A percentile compares a stretch with the other conserved stretches of the same genome.
Evolutionary conservation across 352 stramenopile genomes (phyloP).

Genomic region (Vaucheria bursata): DNA sequence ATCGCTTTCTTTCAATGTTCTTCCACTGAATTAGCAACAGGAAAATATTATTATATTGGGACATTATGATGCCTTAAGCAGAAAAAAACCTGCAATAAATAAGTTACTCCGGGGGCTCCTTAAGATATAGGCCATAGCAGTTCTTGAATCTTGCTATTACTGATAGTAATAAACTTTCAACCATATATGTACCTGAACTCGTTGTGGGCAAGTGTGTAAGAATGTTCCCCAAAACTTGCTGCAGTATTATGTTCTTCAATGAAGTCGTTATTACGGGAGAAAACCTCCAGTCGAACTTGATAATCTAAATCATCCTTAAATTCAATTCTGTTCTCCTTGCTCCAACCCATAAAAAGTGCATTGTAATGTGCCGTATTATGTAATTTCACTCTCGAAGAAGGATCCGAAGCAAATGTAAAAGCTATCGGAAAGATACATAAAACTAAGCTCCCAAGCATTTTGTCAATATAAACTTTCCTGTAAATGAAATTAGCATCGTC

Average conservation of each 20-base stretch:
- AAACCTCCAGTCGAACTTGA: conserved; percentile 14
- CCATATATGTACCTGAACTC: conserved; percentile 8
- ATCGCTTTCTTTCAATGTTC: too few species aligned
- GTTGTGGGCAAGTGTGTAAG: conserved; percentile 36
- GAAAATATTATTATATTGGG: not conserved
- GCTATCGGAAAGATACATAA: too few species aligned
- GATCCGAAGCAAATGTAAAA: too few species aligned
- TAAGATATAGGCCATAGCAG: not conserved
- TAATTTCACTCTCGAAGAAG: too few species aligned
- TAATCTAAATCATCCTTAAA: conserved; percentile 35
- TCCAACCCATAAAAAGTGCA: conserved; percentile 14
- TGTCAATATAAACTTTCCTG: too few species aligned
- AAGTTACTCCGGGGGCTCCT: not conserved
- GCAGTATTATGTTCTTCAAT: conserved; percentile 34
- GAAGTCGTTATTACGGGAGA: conserved; percentile 30
- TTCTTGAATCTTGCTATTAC: not conserved
- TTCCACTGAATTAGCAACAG: not conserved
- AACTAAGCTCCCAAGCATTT: too few species aligned
- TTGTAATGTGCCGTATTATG: conserved; percentile 6
- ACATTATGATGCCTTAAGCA: not conserved
- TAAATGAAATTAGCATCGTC: too few species aligned
- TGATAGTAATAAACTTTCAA: not conserved
- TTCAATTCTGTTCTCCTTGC: conserved; percentile 11
- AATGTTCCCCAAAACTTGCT: conserved; percentile 9
- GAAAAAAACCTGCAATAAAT: not conserved